Conservation (phyloP, 2,329 filamentous ascomycete genomes). For the Paramyrothecium sp. region DNA sequence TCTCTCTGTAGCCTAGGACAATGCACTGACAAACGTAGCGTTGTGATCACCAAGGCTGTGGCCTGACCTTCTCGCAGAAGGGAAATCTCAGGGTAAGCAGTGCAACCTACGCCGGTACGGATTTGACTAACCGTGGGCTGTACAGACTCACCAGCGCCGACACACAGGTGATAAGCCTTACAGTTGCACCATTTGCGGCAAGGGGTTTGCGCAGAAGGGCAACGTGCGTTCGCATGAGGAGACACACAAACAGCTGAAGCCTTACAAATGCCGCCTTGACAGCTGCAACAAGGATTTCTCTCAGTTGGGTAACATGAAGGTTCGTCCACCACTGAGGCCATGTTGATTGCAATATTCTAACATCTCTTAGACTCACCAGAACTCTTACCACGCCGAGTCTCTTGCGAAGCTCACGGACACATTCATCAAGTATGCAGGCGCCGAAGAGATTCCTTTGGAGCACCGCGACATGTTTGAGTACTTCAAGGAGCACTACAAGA, state of each 20-base stretch:
- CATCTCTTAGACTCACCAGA: slow-evolving; percentile 72
- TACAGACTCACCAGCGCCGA: slow-evolving; percentile 77
- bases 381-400: slow-evolving; percentile 83
- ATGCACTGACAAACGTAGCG: slow-evolving; percentile 34
- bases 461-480: slow-evolving; percentile 82
- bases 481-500: slow-evolving; percentile 88
- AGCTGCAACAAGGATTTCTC: slow-evolving; percentile 86
- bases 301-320: slow-evolving; percentile 89
- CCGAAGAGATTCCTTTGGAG: slow-evolving; percentile 52
- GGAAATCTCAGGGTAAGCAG: slow-evolving; percentile 79
- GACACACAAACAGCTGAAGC: slow-evolving; percentile 75
- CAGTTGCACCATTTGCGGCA: slow-evolving; percentile 74
- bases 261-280: slow-evolving; percentile 78
- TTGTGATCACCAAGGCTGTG: slow-evolving; percentile 72
- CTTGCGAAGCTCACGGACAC: slow-evolving; percentile 67
- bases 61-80: slow-evolving; percentile 80
- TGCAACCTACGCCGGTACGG: too few species aligned
- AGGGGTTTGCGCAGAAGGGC: slow-evolving; percentile 80
- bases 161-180: slow-evolving; percentile 89
- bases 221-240: slow-evolving; percentile 83
- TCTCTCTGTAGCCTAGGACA: neutral
- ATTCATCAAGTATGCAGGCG: slow-evolving; percentile 65
- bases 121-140: neutral
- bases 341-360: slow-evolving; percentile 6
- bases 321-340: slow-evolving; percentile 27